These are phyloP conservation scores for Saccharomyces jurei DNA, from an alignment of 805 yeast species.

Conservation along the genomic window DNA sequence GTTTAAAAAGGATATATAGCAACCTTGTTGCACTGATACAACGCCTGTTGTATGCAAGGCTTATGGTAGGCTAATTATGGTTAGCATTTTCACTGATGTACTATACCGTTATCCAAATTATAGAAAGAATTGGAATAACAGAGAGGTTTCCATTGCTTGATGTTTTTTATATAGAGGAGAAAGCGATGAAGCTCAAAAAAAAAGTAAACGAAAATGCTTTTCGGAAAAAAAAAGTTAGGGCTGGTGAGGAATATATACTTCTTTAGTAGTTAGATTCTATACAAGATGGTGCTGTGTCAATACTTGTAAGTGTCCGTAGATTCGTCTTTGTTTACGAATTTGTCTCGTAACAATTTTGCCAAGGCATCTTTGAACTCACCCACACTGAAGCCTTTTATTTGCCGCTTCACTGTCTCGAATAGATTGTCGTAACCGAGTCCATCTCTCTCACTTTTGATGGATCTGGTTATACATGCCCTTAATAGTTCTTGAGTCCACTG, in stretches of 20 bases:
- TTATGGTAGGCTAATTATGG: not conserved
- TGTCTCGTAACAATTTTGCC: constrained; percentile 6
- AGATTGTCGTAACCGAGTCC: constrained; percentile 10
- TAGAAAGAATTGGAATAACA: not conserved
- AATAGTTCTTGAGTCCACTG: constrained; percentile 25
- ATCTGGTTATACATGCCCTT: constrained; percentile 21
- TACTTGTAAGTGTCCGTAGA: constrained; percentile 4
- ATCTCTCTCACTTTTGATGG: constrained; percentile 12
- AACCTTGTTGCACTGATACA: not conserved
- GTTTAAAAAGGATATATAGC: not conserved
- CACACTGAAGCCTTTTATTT: constrained; percentile 21
- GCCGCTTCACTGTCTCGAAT: constrained; percentile 7
- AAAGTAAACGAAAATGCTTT: not conserved
- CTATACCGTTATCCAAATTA: not conserved
- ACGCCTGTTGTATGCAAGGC: not conserved
- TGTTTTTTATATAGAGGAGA: not conserved
- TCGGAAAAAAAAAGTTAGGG: not conserved
- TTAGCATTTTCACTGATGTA: not conserved
- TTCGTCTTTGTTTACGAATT: constrained; percentile 4
- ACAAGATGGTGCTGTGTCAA: not conserved
- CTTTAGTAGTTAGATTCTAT: not conserved
- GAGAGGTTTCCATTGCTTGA: not conserved
- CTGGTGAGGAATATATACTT: not conserved
- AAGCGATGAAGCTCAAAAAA: not conserved
- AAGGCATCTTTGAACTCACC: constrained; percentile 30